phyloP scores from a whole-genome alignment of 2,329 filamentous ascomycete species.

The Coniochaeta ligniaria region DNA sequence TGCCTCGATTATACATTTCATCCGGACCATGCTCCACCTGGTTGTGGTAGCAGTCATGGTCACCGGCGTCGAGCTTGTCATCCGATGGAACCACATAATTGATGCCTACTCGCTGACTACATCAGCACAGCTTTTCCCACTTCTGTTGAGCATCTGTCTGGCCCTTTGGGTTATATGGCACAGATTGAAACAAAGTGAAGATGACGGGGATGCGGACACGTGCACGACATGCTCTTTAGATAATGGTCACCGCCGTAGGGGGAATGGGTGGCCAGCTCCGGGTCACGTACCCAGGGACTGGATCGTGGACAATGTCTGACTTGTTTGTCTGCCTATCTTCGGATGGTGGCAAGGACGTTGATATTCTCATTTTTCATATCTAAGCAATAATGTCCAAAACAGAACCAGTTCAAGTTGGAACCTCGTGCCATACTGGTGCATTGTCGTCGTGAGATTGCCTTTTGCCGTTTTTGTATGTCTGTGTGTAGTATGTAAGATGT shows the following conservation, averaged over 20 bases:
- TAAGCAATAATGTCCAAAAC: too few relatives aligned
- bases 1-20: not conserved
- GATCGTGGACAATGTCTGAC: not conserved
- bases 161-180: not conserved
- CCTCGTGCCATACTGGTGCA: too few relatives aligned
- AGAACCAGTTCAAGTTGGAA: too few relatives aligned
- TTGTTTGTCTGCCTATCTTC: not conserved
- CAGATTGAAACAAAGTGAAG: not conserved
- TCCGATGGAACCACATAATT: constrained; percentile 12
- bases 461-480: too few relatives aligned
- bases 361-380: too few relatives aligned
- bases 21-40: not conserved
- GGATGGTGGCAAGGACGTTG: too few relatives aligned
- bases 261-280: not conserved
- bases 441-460: too few relatives aligned
- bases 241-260: not conserved
- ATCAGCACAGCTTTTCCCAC: constrained; percentile 12
- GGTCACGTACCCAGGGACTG: not conserved
- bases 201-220: not conserved
- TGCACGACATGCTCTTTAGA: not conserved
- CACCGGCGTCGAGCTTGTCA: constrained; percentile 11
- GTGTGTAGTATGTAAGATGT: too few relatives aligned
- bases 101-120: constrained; percentile 21
- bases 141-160: not conserved
- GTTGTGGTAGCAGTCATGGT: not conserved